Base-by-base conservation (phyloP, 176 grass and related monocot species). In the Zea mays region DNA sequence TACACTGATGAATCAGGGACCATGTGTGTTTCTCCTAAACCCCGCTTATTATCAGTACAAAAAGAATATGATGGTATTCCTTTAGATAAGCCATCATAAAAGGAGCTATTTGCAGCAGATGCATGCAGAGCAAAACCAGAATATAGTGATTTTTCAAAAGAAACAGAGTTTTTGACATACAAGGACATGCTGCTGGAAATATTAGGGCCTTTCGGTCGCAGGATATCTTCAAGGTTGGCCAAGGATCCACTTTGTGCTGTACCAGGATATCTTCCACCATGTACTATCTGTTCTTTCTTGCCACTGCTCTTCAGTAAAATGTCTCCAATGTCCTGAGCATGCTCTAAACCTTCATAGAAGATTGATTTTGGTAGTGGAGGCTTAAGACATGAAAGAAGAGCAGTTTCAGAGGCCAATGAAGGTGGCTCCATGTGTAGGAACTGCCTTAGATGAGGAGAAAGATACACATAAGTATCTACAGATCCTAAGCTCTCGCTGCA, bases 41-140 rank as follows among this genome's bases (percentile, higher is more conserved):
- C 73, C 49, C 41, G 84, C 57, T 93, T 93, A 77, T 93, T 93
- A 77, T 93, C 91, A 35, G 79, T 72, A 72, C 74, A 86, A 80
- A 98, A 68, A 35, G 91, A 98, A 73, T 98, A 98, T 69, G 91
- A 88, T 20, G 95, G 95, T 82, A 98, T 93, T 59, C 85, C 95
- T 88, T 90, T 90, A 88, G 87, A 84, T 54, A 89, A 75, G 21
- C 92, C 89, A 83, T 98, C 95, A 81, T 82, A 94, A 64, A 94
- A 87, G 38, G 91, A 98, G 88, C 71, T 94, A 83, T 59, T 93
- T 57, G 65, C 85, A 84, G 85, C 36, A 68, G 89, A 87, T 80
- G 88, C 71, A 71, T 97, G 89, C 82, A 74, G 54, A 17, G 82
- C 78, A 65, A 86, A 75, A 74, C 86, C 85, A 88, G 90, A 88